A percentile compares a stretch with the other conserved stretches of the same genome.
These are phyloP conservation scores for Ganoderma leucocontextum DNA, from an alignment of 1,284 basidiomycete species.

Conservation along the genomic window DNA sequence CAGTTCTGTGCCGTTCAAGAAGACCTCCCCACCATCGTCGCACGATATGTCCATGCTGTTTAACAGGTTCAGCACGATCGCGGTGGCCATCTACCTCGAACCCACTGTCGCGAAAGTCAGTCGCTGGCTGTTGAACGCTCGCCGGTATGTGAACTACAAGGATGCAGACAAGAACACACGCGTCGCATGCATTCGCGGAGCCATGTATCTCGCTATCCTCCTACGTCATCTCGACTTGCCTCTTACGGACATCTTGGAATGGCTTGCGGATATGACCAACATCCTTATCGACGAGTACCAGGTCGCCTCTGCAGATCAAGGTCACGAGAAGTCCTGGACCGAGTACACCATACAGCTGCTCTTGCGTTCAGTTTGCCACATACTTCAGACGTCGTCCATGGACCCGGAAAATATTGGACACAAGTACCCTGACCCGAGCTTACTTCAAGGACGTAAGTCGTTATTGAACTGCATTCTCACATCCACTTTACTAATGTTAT, in stretches of 20 bases:
- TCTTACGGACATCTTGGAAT: conserved; percentile 65
- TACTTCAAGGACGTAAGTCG: conserved; percentile 67
- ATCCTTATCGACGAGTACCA: conserved; percentile 68
- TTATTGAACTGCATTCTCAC: conserved; percentile 8
- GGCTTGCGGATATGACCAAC: conserved; percentile 73
- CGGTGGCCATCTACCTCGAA: conserved; percentile 81
- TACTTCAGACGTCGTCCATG: conserved; percentile 63
- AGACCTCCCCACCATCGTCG: conserved; percentile 57
- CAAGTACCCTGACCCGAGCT: conserved; percentile 71
- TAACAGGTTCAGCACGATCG: conserved; percentile 86
- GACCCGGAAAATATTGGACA: conserved; percentile 38
- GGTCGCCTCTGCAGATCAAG: conserved; percentile 19
- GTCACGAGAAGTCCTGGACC: conserved; percentile 34
- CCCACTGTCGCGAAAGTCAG: conserved; percentile 59
- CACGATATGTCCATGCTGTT: conserved; percentile 83
- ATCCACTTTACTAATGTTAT: conserved; percentile 14
- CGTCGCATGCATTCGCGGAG: conserved; percentile 77
- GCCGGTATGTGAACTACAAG: conserved; percentile 74
- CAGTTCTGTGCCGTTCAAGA: conserved; percentile 71
- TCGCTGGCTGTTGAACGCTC: conserved; percentile 67
- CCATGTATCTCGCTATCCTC: conserved; percentile 79
- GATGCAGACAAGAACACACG: conserved; percentile 77
- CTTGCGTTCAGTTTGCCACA: conserved; percentile 67
- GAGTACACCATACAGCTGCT: conserved; percentile 57
- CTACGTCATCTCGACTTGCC: conserved; percentile 66